A percentile compares a stretch with the other conserved stretches of the same genome.
Evolutionary conservation across 192 early-diverging fungal genomes (phyloP).

Genomic region (Rhizophagus sp.): DNA sequence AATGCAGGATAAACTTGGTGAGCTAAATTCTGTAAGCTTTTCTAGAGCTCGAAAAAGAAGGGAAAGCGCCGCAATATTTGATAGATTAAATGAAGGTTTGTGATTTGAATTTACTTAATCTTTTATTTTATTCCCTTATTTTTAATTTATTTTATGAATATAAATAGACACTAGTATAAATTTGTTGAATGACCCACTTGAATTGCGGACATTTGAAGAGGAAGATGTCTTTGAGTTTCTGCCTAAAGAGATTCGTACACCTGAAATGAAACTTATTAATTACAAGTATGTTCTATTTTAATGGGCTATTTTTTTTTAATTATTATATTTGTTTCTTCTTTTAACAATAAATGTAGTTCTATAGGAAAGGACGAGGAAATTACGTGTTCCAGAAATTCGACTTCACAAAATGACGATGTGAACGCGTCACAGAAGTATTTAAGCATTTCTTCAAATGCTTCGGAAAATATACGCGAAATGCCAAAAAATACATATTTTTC

Average conservation of each 20-base stretch:
- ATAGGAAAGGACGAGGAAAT: not conserved
- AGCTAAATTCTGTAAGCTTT: not conserved
- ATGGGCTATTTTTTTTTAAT: not conserved
- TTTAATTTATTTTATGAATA: not conserved
- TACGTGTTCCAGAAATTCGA: not conserved
- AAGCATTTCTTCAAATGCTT: not conserved
- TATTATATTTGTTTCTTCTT: not conserved
- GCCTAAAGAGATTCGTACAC: not conserved
- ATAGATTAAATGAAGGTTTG: not conserved
- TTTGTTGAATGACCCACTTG: not conserved
- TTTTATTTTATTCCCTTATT: not conserved
- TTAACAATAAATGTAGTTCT: not conserved
- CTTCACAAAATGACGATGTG: not conserved
- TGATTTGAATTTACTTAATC: not conserved
- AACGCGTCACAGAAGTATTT: not conserved
- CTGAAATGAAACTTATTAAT: not conserved
- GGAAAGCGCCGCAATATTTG: not conserved
- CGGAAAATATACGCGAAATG: not conserved
- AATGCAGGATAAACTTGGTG: not conserved
- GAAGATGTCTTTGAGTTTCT: not conserved
- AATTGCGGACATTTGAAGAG: not conserved
- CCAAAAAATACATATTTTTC: not conserved
- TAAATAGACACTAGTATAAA: not conserved
- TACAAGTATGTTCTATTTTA: not conserved
- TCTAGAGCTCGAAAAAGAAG: not conserved